phyloP scores from a whole-genome alignment of 78 protist species.

The Mantamonas sphyraenae region DNA sequence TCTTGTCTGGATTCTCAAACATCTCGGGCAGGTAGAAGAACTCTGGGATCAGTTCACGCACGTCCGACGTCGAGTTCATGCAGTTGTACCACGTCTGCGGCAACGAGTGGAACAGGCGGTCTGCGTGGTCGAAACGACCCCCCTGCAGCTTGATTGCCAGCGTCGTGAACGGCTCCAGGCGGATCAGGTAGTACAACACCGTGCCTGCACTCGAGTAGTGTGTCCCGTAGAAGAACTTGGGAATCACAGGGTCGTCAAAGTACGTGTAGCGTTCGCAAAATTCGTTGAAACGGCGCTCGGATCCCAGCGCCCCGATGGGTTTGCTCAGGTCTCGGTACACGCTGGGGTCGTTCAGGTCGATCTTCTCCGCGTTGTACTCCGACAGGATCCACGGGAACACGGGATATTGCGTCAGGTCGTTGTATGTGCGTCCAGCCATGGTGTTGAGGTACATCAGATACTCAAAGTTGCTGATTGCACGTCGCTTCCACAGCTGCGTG shows the following conservation, averaged over 20 bases:
- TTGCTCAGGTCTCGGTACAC: conserved; percentile 82
- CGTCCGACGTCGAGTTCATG: conserved; percentile 51
- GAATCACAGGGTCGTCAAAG: conserved; percentile 41
- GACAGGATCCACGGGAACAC: conserved; percentile 60
- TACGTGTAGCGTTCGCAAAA: conserved; percentile 54
- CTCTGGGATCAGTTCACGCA: conserved; percentile 84
- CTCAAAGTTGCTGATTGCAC: conserved; percentile 18
- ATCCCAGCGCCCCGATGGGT: conserved; percentile 93
- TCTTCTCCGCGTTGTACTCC: conserved; percentile 53
- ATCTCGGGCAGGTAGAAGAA: conserved; percentile 70
- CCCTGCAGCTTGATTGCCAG: conserved; percentile 64
- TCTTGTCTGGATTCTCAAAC: conserved; percentile 61
- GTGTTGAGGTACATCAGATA: conserved; percentile 58
- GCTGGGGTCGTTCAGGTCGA: conserved; percentile 69
- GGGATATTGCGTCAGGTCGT: conserved; percentile 90
- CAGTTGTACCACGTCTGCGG: conserved; percentile 56
- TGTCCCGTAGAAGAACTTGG: conserved; percentile 84
- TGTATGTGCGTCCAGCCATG: conserved; percentile 66
- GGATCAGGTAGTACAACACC: conserved; percentile 75
- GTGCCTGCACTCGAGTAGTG: conserved; percentile 77
- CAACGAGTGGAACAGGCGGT: conserved; percentile 82
- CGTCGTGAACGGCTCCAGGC: conserved; percentile 90
- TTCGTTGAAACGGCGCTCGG: conserved; percentile 15
- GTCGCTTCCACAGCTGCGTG: conserved; percentile 38
- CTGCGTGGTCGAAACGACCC: conserved; percentile 91